These are phyloP conservation scores for Tricholoma furcatifolium DNA, from an alignment of 768 basidiomycete genomes.

Conservation along the genomic window DNA sequence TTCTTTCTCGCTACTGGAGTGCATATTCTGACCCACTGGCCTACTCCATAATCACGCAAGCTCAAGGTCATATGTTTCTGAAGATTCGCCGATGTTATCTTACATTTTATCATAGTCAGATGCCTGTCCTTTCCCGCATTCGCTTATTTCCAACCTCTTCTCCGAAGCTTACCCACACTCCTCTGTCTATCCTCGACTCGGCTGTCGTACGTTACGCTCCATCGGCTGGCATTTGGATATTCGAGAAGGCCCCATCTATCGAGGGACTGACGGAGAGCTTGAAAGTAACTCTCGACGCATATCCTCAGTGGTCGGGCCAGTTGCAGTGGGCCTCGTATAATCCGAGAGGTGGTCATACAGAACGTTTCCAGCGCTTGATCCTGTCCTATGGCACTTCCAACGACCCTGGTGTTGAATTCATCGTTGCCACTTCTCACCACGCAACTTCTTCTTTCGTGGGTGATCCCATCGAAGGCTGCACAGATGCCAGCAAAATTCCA, in stretches of 20 bases:
- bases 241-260: constrained; percentile 13
- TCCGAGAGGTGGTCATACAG: constrained; percentile 18
- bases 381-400: constrained; percentile 20
- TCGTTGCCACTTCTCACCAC: constrained; percentile 19
- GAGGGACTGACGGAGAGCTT: constrained; percentile 14
- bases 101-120: not conserved
- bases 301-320: constrained; percentile 32
- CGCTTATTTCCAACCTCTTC: constrained; percentile 11
- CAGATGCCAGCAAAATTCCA: constrained; percentile 6
- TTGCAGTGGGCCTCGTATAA: constrained; percentile 22
- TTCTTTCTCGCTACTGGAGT: no score
- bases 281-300: constrained; percentile 22
- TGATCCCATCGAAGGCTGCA: constrained; percentile 16
- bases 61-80: no score
- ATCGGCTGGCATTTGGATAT: constrained; percentile 28
- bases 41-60: no score
- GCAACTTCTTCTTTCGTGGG: constrained; percentile 13
- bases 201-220: constrained; percentile 24
- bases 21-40: no score
- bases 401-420: constrained; percentile 31
- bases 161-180: constrained; percentile 1
- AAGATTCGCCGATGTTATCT: constrained; percentile 1
- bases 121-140: constrained; percentile 12
- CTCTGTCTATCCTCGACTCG: constrained; percentile 30
- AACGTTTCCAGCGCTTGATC: constrained; percentile 26